Evolutionary conservation across 139 green algal genomes (phyloP).

Genomic region (Auxenochlorella pyrenoidosa): DNA sequence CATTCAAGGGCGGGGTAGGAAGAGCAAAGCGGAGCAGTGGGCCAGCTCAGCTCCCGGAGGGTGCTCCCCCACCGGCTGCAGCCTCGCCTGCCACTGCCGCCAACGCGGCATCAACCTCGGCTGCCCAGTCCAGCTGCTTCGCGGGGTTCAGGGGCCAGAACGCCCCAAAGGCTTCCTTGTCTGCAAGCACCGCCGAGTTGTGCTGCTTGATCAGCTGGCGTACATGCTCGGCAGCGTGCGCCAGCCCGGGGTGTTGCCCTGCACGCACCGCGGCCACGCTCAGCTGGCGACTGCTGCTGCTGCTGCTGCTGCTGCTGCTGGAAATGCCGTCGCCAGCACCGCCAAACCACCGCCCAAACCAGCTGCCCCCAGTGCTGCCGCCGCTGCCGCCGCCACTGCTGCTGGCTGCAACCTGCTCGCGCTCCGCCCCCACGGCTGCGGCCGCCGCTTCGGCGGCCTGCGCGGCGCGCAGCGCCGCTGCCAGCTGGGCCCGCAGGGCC

Average conservation of each 20-base stretch:
- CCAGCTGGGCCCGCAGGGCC: not conserved
- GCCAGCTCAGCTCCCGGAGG: not conserved
- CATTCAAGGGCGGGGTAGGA: too few species aligned
- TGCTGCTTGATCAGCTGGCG: conserved; percentile 55
- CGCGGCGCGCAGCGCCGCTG: not conserved
- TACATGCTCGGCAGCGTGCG: conserved; percentile 34
- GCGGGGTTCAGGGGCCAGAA: conserved; percentile 17
- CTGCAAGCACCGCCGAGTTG: conserved; percentile 20
- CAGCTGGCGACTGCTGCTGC: conserved; percentile 36
- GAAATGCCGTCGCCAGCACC: too few species aligned
- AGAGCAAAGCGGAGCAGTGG: not conserved
- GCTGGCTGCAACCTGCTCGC: not conserved
- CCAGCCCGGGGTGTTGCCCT: conserved; percentile 8
- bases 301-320: conserved; percentile 36
- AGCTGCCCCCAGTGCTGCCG: not conserved
- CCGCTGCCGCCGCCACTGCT: not conserved
- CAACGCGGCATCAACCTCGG: conserved; percentile 12
- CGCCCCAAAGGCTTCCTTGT: conserved; percentile 15
- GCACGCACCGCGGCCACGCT: not conserved
- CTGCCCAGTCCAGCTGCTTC: conserved; percentile 11
- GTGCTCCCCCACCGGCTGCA: not conserved
- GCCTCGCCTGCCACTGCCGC: not conserved
- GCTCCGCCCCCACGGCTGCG: not conserved
- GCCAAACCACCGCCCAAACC: not conserved
- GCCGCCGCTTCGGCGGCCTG: not conserved